Conservation (phyloP, 768 basidiomycete species). For the Candolleomyces efflorescens region DNA sequence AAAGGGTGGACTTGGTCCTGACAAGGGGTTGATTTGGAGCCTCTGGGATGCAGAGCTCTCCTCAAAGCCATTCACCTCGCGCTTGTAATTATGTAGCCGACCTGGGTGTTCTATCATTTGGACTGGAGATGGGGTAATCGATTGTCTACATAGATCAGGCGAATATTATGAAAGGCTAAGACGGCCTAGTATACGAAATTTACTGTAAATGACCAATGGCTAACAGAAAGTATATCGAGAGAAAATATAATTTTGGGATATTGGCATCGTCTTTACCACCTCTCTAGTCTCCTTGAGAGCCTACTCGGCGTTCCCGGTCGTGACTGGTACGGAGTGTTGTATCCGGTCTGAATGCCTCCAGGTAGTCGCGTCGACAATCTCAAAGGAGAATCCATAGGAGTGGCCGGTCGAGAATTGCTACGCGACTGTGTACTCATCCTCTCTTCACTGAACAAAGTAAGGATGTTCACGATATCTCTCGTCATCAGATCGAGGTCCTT, state of each 20-base stretch:
- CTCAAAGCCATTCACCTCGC: too few relatives aligned
- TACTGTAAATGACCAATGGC: too few relatives aligned
- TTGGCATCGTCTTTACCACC: too few relatives aligned
- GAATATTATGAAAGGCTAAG: too few relatives aligned
- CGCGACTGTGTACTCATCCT: constrained; percentile 52
- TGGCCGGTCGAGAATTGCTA: constrained; percentile 61
- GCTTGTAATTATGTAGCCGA: too few relatives aligned
- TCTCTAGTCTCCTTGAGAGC: constrained; percentile 31
- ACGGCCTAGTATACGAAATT: too few relatives aligned
- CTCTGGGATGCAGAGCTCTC: constrained; percentile 42
- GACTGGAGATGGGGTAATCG: too few relatives aligned
- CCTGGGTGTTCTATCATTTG: too few relatives aligned
- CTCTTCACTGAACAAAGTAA: constrained; percentile 71
- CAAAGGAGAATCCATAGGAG: constrained; percentile 39
- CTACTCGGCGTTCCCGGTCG: constrained; percentile 65
- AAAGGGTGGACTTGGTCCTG: constrained; percentile 45
- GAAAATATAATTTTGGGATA: too few relatives aligned
- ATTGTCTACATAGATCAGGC: neutral
- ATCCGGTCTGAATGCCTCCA: constrained; percentile 44
- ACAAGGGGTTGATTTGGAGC: constrained; percentile 60
- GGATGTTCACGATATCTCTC: constrained; percentile 64
- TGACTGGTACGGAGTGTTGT: constrained; percentile 56
- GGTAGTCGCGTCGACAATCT: constrained; percentile 31
- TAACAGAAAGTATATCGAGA: too few relatives aligned
- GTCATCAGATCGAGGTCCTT: constrained; percentile 74